Evolutionary conservation across 164 flowering plant species (phyloP).

Genomic region (Chimonanthus praecox): DNA sequence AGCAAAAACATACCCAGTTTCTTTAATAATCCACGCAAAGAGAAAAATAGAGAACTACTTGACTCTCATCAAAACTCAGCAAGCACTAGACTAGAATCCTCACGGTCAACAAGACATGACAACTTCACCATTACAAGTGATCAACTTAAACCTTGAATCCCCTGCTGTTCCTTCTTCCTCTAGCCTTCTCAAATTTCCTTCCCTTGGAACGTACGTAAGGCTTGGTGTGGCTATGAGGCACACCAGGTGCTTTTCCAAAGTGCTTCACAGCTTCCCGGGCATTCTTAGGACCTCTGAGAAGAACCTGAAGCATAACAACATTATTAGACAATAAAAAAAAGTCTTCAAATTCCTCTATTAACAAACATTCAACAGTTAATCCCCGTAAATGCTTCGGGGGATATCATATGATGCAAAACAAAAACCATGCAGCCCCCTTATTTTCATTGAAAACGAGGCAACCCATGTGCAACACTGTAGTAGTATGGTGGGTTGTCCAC

Average conservation of each 20-base stretch:
- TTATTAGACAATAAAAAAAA: no score
- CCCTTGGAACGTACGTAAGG: conserved; percentile 20
- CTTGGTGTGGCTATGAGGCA: conserved; percentile 29
- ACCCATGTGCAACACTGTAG: no score
- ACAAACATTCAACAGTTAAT: neutral
- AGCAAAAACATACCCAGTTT: no score
- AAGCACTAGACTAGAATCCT: neutral
- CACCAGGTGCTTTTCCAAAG: conserved; percentile 33
- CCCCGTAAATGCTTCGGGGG: neutral
- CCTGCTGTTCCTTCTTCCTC: conserved; percentile 20
- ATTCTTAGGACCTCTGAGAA: conserved; percentile 30
- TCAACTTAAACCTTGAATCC: conserved; percentile 11
- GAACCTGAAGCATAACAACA: conserved; percentile 13
- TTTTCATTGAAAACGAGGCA: no score
- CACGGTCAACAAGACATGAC: no score
- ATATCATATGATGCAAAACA: no score
- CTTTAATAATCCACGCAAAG: no score
- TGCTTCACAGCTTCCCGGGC: conserved; percentile 30
- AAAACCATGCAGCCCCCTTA: no score
- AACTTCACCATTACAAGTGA: neutral
- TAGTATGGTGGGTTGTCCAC: no score
- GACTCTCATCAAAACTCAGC: neutral
- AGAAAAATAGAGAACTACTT: no score
- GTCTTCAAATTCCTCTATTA: neutral
- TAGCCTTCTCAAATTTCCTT: conserved; percentile 19